Evolutionary conservation across 1,284 basidiomycete species (phyloP).

Genomic region (Papiliotrema flavescens): DNA sequence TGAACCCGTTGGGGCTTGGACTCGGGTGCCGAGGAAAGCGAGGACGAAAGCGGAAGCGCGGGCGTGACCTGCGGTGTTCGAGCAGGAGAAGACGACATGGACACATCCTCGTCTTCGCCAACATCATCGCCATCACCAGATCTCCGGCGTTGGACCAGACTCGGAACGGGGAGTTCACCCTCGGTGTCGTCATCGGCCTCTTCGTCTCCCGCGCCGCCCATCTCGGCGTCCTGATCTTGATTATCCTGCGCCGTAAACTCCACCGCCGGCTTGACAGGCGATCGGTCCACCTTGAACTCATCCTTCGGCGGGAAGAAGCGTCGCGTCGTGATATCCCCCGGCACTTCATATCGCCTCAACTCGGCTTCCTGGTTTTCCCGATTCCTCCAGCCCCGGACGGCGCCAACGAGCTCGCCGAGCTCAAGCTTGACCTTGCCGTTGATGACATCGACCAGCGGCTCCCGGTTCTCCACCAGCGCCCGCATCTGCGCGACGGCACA

Average conservation of each 20-base stretch:
- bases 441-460: conserved; percentile 10
- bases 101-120: conserved; percentile 2
- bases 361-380: conserved; percentile 38
- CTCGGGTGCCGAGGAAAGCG: neutral
- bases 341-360: conserved; percentile 24
- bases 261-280: neutral
- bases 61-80: neutral
- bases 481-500: conserved; percentile 67
- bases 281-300: neutral
- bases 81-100: conserved; percentile 1
- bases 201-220: conserved; percentile 1
- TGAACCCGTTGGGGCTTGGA: neutral
- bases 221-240: conserved; percentile 1
- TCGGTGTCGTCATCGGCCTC: conserved; percentile 2
- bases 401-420: conserved; percentile 66
- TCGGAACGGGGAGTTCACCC: neutral
- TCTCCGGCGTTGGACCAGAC: too few species aligned
- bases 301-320: neutral
- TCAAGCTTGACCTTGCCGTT: conserved; percentile 34
- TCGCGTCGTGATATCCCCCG: neutral
- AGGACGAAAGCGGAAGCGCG: neutral
- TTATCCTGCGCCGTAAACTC: neutral
- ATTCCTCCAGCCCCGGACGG: conserved; percentile 60
- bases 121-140: too few species aligned
- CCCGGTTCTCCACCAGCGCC: conserved; percentile 53